Percentiles rank a stretch among this genome's conserved stretches.
These are phyloP conservation scores for Aureobasidium uvarum DNA, from an alignment of 2,329 filamentous ascomycete genomes.

Conservation along the genomic window DNA sequence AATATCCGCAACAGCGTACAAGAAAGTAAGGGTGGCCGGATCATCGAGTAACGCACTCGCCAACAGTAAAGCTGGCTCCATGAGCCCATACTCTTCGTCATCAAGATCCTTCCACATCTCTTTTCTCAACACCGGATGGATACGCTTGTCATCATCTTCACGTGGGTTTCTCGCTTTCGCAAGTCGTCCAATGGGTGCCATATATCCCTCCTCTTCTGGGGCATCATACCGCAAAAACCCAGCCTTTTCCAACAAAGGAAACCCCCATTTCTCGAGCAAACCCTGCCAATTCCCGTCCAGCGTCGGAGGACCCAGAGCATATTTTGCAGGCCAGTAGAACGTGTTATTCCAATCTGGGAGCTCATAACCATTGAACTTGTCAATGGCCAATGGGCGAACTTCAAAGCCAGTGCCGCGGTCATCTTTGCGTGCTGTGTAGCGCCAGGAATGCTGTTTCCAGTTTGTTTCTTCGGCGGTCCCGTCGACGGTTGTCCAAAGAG, in stretches of 20 bases:
- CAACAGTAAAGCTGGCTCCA: neutral
- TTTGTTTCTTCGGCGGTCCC: neutral
- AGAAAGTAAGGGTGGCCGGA: neutral
- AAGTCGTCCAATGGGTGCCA: neutral
- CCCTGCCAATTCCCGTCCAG: neutral
- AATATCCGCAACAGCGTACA: neutral
- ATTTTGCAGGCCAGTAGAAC: neutral
- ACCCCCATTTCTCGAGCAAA: neutral
- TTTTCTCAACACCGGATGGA: neutral
- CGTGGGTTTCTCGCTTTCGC: neutral
- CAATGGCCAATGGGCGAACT: neutral
- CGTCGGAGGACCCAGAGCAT: neutral
- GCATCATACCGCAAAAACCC: neutral
- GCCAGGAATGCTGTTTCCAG: neutral
- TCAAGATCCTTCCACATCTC: neutral
- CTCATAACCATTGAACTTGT: neutral
- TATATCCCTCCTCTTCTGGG: neutral
- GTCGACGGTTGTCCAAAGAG: neutral
- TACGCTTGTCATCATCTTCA: neutral
- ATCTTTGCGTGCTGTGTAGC: neutral
- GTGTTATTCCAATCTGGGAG: neutral
- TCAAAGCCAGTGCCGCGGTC: neutral
- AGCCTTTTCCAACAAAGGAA: neutral
- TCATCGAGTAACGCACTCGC: constrained; percentile 6
- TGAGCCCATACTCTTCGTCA: neutral